Base-by-base conservation (phyloP, 495 filamentous ascomycete species). In the Astrocystis sublimbata region DNA sequence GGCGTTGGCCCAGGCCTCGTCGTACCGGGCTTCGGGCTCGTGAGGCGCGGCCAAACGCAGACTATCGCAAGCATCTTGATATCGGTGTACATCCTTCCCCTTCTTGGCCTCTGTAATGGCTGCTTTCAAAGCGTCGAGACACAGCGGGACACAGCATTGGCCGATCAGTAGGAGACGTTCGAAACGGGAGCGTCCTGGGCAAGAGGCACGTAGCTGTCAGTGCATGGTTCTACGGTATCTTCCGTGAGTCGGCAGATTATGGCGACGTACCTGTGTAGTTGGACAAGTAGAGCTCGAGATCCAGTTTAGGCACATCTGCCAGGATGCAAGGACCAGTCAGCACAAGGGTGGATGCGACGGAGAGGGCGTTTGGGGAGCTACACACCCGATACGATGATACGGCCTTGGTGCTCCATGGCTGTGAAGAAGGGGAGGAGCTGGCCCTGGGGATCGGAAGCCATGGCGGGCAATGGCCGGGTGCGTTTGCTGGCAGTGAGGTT, bases 281-380 rank as follows among this genome's bases (percentile, higher is more conserved):
- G 33, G 89, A 81, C 41, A 97, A 91, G 73, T 97, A 97, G 24
- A 89, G 85, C 35, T 97, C 94, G 5, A 98, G 84, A 70, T 98
- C 94, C 59, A 97, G 88, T 68, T 96, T 97, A 0, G 94, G 94
- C 10, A 85, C 71, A 47, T 92, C 92, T 93, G 63, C n/a, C 41
- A 49, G 12, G 46, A 51, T 26, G 62, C 33, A 8, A 12, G 50
- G n/a, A 49, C 51, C 7, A 61, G 54, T 50, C 23, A 51, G 28
- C 28, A 47, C 13, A 28, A 7, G 26, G 26, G 23, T 23, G 9
- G 42, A 13, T 36, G 49, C 53, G 41, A 6, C 5, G 12, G 28
- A 19, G 21, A 12, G 12, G 21, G 45, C 30, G 8, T 45, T 8
- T 19, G n/a, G n/a, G 12, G 26, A 26, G 15, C 12, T 7, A 62